phyloP scores from a whole-genome alignment of 371 early-diverging fungal species.

The Zancudomyces culisetae region DNA sequence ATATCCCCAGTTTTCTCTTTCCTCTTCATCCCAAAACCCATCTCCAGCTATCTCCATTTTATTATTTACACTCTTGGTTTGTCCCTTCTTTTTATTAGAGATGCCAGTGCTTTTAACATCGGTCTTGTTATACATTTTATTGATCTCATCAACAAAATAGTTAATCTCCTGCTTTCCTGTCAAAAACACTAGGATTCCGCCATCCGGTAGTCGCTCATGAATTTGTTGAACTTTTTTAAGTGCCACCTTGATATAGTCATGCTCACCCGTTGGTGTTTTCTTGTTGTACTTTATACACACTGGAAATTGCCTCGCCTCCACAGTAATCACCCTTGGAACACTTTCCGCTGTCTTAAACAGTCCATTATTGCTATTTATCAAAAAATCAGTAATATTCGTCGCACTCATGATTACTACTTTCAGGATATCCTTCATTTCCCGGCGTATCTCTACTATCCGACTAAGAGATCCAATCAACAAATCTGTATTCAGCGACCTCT shows the following conservation, averaged over 20 bases:
- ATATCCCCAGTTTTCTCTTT: constrained; percentile 1
- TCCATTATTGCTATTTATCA: constrained; percentile 43
- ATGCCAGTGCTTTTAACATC: constrained; percentile 5
- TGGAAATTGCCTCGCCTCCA: constrained; percentile 83
- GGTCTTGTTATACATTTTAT: constrained; percentile 35
- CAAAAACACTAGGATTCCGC: constrained; percentile 80
- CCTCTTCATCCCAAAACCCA: neutral
- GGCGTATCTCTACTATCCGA: constrained; percentile 52
- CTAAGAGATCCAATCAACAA: constrained; percentile 88
- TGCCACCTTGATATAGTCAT: constrained; percentile 37
- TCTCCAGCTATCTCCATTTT: neutral
- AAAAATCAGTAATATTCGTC: constrained; percentile 85
- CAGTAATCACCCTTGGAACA: constrained; percentile 76
- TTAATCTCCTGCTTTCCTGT: constrained; percentile 85
- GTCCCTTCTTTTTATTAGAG: neutral
- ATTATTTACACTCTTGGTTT: neutral
- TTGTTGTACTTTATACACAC: constrained; percentile 71
- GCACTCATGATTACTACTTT: constrained; percentile 98
- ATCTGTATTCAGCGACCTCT: constrained; percentile 94
- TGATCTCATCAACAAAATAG: constrained; percentile 47
- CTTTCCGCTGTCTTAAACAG: constrained; percentile 40
- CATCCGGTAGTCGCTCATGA: constrained; percentile 70
- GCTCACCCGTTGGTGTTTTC: constrained; percentile 23
- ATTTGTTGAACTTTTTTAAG: constrained; percentile 81
- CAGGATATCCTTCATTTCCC: constrained; percentile 24